Evolutionary conservation across 352 stramenopile genomes (phyloP), one percentile per base, ranked within the genome.

Genomic region (Globisporangium alternatum): DNA sequence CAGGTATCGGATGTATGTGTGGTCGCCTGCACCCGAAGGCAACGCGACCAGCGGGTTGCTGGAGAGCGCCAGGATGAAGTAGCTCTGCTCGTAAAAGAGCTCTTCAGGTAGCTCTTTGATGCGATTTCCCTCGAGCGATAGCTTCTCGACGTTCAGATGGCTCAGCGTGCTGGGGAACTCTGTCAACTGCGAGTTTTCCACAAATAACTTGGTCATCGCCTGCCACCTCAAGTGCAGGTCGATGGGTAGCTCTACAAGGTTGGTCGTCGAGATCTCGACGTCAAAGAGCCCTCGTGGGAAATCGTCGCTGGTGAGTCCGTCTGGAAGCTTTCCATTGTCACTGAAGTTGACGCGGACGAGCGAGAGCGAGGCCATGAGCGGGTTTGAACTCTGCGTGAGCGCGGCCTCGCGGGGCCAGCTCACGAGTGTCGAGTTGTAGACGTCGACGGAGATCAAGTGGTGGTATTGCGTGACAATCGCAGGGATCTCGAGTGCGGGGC

Each of bases 301-400:
- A 9, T 60, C 43, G 41, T 56, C 61, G 12, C 41, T 67, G 30
- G 55, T 76, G n/a, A 85, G 65, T 5, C 76, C 70, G 3, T 58
- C 62, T 0, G 78, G 80, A 0, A 86, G 62, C 9, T 83, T 28
- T 9, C 74, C 74, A 37, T 60, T 48, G 0, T 56, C 53, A 0
- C 68, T 81, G 74, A 89, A 85, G 62, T 88, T 84, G 21, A 74
- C 66, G 33, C 70, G 71, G 4, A 73, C 68, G 31, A 88, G 58
- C 17, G 61, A 67, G 22, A 67, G 12, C 17, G 61, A 76, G 28
- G 78, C 64, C n/a, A 83, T 70, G 25, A 77, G 77, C 0, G 69
- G 62, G 47, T 86, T 67, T 1, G 62, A 51, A 7, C 66, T 69
- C 25, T 86, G 76, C 10, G 74, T 79, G 43, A 88, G 60, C 15